Conservation (phyloP, 2,329 filamentous ascomycete genomes). For the Ceratocystis colombiana region DNA sequence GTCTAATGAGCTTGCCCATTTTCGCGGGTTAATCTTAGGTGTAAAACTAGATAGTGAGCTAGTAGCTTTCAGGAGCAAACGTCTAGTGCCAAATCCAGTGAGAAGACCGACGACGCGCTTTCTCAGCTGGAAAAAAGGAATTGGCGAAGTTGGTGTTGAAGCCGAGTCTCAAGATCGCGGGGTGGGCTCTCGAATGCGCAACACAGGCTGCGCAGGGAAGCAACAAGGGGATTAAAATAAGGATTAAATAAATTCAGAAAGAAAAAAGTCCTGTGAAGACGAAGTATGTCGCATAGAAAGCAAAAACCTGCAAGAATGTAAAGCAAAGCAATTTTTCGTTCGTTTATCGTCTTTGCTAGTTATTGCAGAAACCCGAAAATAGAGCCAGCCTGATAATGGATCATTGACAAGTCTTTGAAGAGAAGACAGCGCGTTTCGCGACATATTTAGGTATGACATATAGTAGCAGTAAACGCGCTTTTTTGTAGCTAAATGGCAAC, state of each 20-base stretch:
- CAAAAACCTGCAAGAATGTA: neutral
- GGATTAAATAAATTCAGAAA: neutral
- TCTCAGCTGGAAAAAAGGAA: no score
- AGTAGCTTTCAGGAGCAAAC: neutral
- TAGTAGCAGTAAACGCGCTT: neutral
- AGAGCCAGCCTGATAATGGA: neutral
- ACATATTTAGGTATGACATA: neutral
- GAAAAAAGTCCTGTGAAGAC: neutral
- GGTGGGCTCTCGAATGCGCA: conserved; percentile 19
- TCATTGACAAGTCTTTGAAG: neutral
- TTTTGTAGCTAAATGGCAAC: neutral
- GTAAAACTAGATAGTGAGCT: neutral
- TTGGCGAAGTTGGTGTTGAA: neutral
- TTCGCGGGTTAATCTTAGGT: conserved; percentile 33
- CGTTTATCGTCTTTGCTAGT: neutral
- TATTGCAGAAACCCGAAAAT: neutral
- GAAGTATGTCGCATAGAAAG: neutral
- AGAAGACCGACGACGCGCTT: neutral
- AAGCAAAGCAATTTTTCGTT: neutral
- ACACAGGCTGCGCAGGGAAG: neutral
- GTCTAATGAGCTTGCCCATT: conserved; percentile 93
- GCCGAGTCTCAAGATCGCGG: conserved; percentile 5
- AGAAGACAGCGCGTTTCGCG: neutral
- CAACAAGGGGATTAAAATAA: conserved; percentile 10
- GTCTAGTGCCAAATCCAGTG: neutral